Conservation (phyloP, 2,329 filamentous ascomycete genomes). For the Phaeosphaeriaceae sp. region DNA sequence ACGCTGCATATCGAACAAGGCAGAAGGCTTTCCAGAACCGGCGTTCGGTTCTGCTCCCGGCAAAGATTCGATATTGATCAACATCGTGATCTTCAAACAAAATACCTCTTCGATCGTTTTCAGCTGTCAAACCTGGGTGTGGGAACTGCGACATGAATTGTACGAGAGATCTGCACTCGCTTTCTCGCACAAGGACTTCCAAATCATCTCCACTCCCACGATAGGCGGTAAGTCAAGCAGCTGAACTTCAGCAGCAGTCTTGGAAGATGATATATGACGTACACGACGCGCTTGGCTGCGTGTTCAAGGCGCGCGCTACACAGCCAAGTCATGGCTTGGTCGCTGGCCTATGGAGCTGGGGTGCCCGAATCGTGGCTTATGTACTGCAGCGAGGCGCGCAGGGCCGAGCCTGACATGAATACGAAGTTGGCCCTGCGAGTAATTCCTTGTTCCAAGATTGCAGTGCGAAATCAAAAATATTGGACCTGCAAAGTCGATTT, state of each 20-base stretch:
- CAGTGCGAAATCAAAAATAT: background rate
- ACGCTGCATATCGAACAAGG: constrained; percentile 1
- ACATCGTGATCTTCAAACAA: constrained; percentile 9
- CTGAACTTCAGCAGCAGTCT: constrained; percentile 2
- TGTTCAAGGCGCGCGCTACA: constrained; percentile 6
- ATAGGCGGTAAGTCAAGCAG: constrained; percentile 1
- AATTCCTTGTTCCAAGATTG: background rate
- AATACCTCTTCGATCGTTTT: constrained; percentile 2
- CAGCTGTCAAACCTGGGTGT: constrained; percentile 10
- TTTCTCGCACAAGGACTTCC: background rate
- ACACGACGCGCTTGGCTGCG: constrained; percentile 5
- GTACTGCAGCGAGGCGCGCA: background rate
- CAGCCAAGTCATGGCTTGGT: constrained; percentile 2
- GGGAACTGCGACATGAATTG: constrained; percentile 7
- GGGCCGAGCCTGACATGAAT: background rate
- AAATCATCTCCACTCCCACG: constrained; percentile 1
- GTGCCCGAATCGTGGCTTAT: constrained; percentile 3
- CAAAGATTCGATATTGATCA: constrained; percentile 8
- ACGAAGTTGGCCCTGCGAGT: background rate
- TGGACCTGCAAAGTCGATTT: background rate
- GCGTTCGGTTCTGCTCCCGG: background rate
- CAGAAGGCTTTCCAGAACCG: constrained; percentile 6
- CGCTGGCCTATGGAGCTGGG: constrained; percentile 6
- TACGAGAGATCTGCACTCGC: constrained; percentile 2
- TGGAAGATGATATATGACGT: constrained; percentile 8